Conservation (phyloP, 805 yeast genomes). For the Teunomyces funiuensis region DNA sequence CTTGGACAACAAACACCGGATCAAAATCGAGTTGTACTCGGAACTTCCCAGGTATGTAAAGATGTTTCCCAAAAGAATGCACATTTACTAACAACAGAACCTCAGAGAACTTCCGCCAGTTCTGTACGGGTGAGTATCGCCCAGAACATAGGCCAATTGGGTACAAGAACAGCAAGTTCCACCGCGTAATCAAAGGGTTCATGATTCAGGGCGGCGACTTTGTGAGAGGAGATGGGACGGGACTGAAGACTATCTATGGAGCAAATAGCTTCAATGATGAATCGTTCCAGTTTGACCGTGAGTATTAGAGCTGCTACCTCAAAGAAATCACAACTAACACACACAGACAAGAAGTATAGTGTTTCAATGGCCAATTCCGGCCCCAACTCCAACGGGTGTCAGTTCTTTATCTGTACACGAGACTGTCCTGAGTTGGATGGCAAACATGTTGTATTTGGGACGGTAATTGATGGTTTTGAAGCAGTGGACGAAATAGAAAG, state of each 20-base stretch:
- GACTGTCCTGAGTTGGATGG: constrained; percentile 41
- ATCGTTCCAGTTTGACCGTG: constrained; percentile 28
- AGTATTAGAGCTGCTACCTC: constrained; percentile 9
- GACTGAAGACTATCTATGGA: constrained; percentile 43
- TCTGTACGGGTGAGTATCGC: constrained; percentile 50
- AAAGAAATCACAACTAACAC: constrained; percentile 5
- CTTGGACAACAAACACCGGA: constrained; percentile 33
- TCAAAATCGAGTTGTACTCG: constrained; percentile 45
- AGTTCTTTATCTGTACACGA: constrained; percentile 40
- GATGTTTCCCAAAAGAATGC: no score
- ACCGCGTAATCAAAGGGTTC: constrained; percentile 44
- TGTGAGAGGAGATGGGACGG: constrained; percentile 44
- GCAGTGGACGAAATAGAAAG: constrained; percentile 25
- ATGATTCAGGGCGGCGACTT: constrained; percentile 51
- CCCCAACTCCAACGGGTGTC: constrained; percentile 47
- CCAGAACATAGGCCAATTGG: constrained; percentile 42
- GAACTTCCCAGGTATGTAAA: constrained; percentile 37
- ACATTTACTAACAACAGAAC: constrained; percentile 27
- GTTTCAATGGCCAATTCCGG: constrained; percentile 45
- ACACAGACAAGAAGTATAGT: constrained; percentile 22
- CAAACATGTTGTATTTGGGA: constrained; percentile 51
- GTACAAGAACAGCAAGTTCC: constrained; percentile 39
- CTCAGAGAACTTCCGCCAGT: constrained; percentile 51
- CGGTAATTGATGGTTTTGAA: constrained; percentile 44
- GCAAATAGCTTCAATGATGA: constrained; percentile 44